These are phyloP conservation scores for Auricularia sp. DNA, from an alignment of 768 basidiomycete species.

Conservation along the genomic window DNA sequence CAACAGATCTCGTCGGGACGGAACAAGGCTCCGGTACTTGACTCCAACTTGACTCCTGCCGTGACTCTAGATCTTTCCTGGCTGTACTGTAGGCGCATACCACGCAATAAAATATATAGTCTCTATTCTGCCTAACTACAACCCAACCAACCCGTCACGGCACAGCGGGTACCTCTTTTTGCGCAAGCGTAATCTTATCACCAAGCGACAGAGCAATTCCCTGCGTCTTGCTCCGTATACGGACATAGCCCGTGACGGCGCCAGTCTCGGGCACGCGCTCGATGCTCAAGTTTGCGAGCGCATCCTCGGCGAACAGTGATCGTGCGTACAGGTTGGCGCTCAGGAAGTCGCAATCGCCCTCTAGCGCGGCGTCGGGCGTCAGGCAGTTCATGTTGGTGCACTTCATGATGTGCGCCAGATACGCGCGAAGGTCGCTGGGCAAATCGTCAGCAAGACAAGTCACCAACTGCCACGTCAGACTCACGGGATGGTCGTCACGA, in stretches of 20 bases:
- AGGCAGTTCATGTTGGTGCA: slow-evolving; percentile 96
- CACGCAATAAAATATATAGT: no score
- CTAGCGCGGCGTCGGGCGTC: slow-evolving; percentile 77
- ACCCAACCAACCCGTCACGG: neutral
- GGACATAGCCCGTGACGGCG: slow-evolving; percentile 81
- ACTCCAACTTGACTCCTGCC: no score
- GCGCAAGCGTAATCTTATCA: slow-evolving; percentile 65
- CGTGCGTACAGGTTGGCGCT: slow-evolving; percentile 2
- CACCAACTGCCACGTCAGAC: slow-evolving; percentile 22
- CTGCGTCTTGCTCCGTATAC: slow-evolving; percentile 95
- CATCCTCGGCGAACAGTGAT: slow-evolving; percentile 68
- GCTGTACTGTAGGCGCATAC: no score
- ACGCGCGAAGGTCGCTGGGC: slow-evolving; percentile 69
- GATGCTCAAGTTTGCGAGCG: slow-evolving; percentile 87
- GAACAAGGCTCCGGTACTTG: no score
- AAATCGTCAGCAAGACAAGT: neutral
- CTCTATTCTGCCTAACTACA: no score
- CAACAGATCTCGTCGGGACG: no score
- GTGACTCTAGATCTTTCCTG: no score
- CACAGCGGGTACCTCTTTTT: slow-evolving; percentile 3
- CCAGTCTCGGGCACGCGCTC: slow-evolving; percentile 59
- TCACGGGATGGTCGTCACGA: slow-evolving; percentile 71
- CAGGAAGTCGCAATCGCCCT: slow-evolving; percentile 94
- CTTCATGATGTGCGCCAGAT: slow-evolving; percentile 91
- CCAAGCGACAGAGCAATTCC: slow-evolving; percentile 91